A percentile compares a stretch with the other conserved stretches of the same genome.
Conservation (phyloP, 2,329 filamentous ascomycete species). For the Sclerotinia subarctica region DNA sequence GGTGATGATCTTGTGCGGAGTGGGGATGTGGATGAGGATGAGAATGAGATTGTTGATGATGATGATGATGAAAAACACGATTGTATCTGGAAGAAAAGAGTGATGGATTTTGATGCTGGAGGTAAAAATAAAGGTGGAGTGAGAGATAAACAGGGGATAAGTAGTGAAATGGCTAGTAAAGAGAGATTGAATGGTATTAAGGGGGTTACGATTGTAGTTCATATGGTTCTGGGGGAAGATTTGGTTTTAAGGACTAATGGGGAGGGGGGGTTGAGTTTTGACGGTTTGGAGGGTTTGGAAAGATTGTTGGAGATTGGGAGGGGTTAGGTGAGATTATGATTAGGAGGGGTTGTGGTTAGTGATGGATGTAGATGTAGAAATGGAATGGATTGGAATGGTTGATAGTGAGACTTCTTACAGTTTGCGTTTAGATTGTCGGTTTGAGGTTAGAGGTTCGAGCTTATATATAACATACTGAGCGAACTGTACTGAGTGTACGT, state of each 20-base stretch:
- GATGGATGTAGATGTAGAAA: too few species aligned
- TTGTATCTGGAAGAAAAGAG: slow-evolving; percentile 30
- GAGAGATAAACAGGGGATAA: neutral
- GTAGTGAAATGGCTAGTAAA: neutral
- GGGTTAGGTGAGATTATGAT: neutral
- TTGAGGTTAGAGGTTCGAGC: too few species aligned
- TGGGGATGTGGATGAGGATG: neutral
- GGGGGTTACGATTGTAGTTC: slow-evolving; percentile 33
- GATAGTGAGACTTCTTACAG: neutral
- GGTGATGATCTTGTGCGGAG: neutral
- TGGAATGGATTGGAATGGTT: too few species aligned
- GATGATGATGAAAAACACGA: slow-evolving; percentile 25
- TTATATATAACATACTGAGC: too few species aligned
- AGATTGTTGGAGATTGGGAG: neutral
- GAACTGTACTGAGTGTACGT: too few species aligned
- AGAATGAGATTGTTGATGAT: neutral
- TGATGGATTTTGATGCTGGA: slow-evolving; percentile 12
- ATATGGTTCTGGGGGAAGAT: slow-evolving; percentile 30
- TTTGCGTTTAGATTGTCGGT: too few species aligned
- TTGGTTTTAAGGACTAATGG: slow-evolving; percentile 27
- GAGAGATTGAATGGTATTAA: slow-evolving; percentile 19
- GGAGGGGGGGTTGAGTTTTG: neutral
- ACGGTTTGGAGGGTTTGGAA: neutral
- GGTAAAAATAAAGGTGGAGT: too few species aligned
- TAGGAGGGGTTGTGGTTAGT: neutral